These are phyloP conservation scores for Candida berthetii DNA, from an alignment of 805 yeast species.

Conservation along the genomic window DNA sequence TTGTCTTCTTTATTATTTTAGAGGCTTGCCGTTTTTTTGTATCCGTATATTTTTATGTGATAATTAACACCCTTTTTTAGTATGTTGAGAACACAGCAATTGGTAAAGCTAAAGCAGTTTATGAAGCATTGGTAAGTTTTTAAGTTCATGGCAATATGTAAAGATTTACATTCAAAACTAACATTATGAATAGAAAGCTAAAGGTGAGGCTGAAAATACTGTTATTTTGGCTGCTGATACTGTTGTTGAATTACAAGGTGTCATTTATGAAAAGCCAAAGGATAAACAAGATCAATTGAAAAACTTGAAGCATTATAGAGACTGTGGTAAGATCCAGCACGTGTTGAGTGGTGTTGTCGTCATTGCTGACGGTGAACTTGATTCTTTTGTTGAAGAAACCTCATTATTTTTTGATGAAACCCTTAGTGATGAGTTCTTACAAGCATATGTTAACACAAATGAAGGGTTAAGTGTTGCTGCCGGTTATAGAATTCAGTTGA, in stretches of 20 bases:
- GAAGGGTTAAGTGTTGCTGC: slow-evolving; percentile 89
- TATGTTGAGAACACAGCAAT: slow-evolving; percentile 71
- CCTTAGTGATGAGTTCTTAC: slow-evolving; percentile 48
- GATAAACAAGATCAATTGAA: slow-evolving; percentile 41
- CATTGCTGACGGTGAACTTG: slow-evolving; percentile 19
- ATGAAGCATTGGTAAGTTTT: slow-evolving; percentile 28
- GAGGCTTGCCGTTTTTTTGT: no score
- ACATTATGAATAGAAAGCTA: slow-evolving; percentile 1
- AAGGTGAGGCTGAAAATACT: slow-evolving; percentile 21
- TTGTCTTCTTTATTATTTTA: no score
- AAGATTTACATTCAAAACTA: neutral
- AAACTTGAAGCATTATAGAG: slow-evolving; percentile 42
- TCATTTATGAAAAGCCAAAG: slow-evolving; percentile 79
- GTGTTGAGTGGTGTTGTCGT: slow-evolving; percentile 53
- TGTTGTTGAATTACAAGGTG: slow-evolving; percentile 49
- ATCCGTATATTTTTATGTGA: no score
- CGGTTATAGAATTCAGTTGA: slow-evolving; percentile 81
- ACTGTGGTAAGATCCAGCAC: slow-evolving; percentile 34
- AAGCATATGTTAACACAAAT: slow-evolving; percentile 55
- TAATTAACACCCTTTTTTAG: slow-evolving; percentile 12
- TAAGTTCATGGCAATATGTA: neutral
- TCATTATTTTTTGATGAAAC: slow-evolving; percentile 31
- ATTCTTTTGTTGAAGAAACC: slow-evolving; percentile 35
- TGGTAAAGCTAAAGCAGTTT: slow-evolving; percentile 61
- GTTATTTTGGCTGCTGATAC: slow-evolving; percentile 75